A percentile compares a stretch with the other conserved stretches of the same genome.
phyloP scores from a whole-genome alignment of 352 stramenopile species.

The Pythium aristosporum region DNA sequence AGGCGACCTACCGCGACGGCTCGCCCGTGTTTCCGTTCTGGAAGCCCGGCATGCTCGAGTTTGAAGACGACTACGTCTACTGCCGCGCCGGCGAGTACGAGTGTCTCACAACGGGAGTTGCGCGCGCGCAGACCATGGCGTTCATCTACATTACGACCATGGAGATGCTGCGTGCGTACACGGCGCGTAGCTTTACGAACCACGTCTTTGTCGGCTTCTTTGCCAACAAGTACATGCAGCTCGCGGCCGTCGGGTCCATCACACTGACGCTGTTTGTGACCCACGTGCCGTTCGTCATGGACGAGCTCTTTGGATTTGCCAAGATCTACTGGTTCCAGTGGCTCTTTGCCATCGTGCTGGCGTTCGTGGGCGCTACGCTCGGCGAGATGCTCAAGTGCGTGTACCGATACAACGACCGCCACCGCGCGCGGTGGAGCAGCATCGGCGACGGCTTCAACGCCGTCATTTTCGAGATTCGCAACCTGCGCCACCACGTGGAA shows the following conservation, averaged over 20 bases:
- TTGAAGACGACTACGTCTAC: slow-evolving; percentile 42
- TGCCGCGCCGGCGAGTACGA: slow-evolving; percentile 59
- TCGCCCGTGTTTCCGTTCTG: slow-evolving; percentile 51
- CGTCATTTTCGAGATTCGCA: slow-evolving; percentile 44
- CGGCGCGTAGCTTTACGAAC: slow-evolving; percentile 69
- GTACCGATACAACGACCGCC: slow-evolving; percentile 37
- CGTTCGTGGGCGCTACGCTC: slow-evolving; percentile 32
- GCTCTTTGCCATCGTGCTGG: slow-evolving; percentile 44
- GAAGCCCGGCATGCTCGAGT: slow-evolving; percentile 37
- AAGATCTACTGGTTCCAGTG: slow-evolving; percentile 64
- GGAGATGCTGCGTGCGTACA: slow-evolving; percentile 76
- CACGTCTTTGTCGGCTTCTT: slow-evolving; percentile 62
- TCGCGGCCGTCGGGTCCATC: slow-evolving; percentile 52
- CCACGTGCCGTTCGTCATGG: slow-evolving; percentile 57
- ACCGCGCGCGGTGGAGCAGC: slow-evolving; percentile 28
- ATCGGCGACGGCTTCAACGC: slow-evolving; percentile 40
- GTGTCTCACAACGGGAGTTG: slow-evolving; percentile 55
- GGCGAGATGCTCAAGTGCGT: slow-evolving; percentile 44
- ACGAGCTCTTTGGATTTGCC: slow-evolving; percentile 63
- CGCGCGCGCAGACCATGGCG: slow-evolving; percentile 71
- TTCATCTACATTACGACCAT: slow-evolving; percentile 69
- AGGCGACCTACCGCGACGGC: slow-evolving; percentile 37
- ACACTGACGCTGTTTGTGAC: slow-evolving; percentile 52
- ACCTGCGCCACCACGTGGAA: slow-evolving; percentile 46
- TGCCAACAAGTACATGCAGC: slow-evolving; percentile 62